A percentile compares a stretch with the other conserved stretches of the same genome.
phyloP scores from a whole-genome alignment of 495 filamentous ascomycete species.

The Cercophora scortea region DNA sequence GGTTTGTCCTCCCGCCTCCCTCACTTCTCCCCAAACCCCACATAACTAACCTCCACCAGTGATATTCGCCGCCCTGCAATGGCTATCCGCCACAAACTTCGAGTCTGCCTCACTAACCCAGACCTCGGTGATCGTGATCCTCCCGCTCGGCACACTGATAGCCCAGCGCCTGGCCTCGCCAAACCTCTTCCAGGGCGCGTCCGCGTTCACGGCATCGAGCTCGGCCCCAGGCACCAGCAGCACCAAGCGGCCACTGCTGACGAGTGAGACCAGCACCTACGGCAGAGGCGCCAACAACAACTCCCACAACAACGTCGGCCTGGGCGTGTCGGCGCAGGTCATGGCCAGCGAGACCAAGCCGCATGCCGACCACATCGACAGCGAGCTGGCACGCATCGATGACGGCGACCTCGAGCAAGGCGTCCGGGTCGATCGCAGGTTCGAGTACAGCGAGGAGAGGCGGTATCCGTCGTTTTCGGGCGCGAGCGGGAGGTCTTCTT shows the following conservation, averaged over 20 bases:
- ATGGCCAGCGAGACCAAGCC: neutral
- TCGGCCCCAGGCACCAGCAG: neutral
- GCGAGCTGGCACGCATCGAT: constrained; percentile 8
- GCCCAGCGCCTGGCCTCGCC: constrained; percentile 45
- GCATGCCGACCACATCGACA: constrained; percentile 2
- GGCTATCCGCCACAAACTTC: constrained; percentile 32
- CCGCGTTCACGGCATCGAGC: neutral
- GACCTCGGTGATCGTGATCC: constrained; percentile 62
- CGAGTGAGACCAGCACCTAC: neutral
- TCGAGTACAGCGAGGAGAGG: neutral
- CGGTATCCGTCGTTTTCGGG: neutral
- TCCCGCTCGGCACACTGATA: constrained; percentile 75
- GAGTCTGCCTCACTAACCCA: constrained; percentile 53
- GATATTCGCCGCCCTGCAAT: constrained; percentile 63
- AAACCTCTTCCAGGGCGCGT: neutral
- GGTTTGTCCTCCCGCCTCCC: constrained; percentile 41
- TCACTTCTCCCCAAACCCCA: constrained; percentile 3
- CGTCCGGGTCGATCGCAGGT: neutral
- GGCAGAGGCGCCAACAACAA: neutral
- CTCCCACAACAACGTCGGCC: neutral
- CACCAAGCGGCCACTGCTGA: neutral
- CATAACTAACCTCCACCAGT: constrained; percentile 31
- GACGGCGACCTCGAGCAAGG: neutral
- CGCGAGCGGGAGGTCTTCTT: no score
- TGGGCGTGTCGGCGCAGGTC: neutral